These are phyloP conservation scores for Mucor ambiguus DNA, from an alignment of 371 early-diverging fungal species.

Conservation along the genomic window DNA sequence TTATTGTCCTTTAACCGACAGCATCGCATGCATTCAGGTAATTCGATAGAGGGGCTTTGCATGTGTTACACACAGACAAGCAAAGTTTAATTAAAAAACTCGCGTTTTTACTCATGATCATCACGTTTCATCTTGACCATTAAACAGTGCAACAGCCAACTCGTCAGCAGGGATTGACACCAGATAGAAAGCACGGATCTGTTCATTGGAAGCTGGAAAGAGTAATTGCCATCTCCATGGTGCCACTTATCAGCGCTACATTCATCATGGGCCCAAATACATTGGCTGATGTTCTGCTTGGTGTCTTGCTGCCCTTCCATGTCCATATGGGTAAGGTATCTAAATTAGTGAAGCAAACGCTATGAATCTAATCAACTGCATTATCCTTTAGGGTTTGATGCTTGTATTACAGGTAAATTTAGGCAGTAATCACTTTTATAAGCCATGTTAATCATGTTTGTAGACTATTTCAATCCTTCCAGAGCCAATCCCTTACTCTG, in stretches of 20 bases:
- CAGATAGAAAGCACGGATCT: conserved; percentile 21
- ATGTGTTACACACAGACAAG: neutral
- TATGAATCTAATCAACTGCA: neutral
- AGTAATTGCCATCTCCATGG: conserved; percentile 65
- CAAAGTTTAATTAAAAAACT: neutral
- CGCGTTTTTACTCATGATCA: neutral
- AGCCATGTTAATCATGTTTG: neutral
- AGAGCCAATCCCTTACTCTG: neutral
- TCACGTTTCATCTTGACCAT: neutral
- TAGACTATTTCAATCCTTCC: neutral
- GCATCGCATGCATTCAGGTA: neutral
- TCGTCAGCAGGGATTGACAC: neutral
- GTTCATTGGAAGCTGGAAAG: conserved; percentile 65
- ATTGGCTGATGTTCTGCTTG: conserved; percentile 82
- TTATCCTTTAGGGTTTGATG: neutral
- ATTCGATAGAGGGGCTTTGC: neutral
- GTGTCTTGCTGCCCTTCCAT: conserved; percentile 86
- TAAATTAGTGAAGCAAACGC: neutral
- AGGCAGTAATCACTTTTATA: neutral
- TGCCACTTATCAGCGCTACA: conserved; percentile 76
- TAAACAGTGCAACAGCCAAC: neutral
- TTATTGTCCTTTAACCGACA: neutral
- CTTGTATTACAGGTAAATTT: neutral
- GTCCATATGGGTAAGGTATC: conserved; percentile 66
- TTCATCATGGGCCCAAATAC: conserved; percentile 77